Base-by-base conservation (phyloP, 345 rosid genomes). In the Raphanus sativus region DNA sequence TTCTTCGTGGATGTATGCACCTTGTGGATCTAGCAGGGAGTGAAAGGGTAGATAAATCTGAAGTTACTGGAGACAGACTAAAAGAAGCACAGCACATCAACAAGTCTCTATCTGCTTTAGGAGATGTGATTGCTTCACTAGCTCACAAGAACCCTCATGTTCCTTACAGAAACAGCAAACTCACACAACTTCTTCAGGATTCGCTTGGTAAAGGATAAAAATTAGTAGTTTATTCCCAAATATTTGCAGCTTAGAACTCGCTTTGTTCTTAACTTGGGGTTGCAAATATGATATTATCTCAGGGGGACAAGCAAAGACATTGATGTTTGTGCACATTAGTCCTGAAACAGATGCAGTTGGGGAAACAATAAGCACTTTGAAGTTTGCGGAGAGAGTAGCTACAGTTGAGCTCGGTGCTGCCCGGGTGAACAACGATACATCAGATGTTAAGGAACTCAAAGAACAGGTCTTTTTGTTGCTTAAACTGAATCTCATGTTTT, bases 281-380 rank as follows among this genome's bases (percentile, higher is more conserved):
- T 62, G 61, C 48, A 70, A 36, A 59, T 56, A 50, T 73, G 77
- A 48, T 73, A 77, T 21, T 65, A 79, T 77, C 2, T 54, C 86
- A 94, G 98, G 98, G 75, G 98, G 98, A 56, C 98, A 92, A 80
- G 98, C 98, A 66, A 94, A 94, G 84, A 92, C 98, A 58, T 83
- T 94, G 63, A 94, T 94, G 98, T 94, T 94, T 86, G 96, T 94
- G 62, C 98, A 94, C 85, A 86, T 94, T 67, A 89, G 98, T 84
- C 98, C 98, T 34, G 98, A 92, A 68, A 84, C 86, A 65, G 92
- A 94, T 69, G 96, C 98, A 71, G 28, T 83, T 33, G 90, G 97
- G 17, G 98, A 94, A 83, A 92, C 98, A 62, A 86, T 94, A 72
- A 94, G 98, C 72, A 94, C 98, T 25, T 86, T 95, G 33, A 95